Evolutionary conservation across 2,329 filamentous ascomycete genomes (phyloP).

Genomic region (Hymenoscyphus linearis): DNA sequence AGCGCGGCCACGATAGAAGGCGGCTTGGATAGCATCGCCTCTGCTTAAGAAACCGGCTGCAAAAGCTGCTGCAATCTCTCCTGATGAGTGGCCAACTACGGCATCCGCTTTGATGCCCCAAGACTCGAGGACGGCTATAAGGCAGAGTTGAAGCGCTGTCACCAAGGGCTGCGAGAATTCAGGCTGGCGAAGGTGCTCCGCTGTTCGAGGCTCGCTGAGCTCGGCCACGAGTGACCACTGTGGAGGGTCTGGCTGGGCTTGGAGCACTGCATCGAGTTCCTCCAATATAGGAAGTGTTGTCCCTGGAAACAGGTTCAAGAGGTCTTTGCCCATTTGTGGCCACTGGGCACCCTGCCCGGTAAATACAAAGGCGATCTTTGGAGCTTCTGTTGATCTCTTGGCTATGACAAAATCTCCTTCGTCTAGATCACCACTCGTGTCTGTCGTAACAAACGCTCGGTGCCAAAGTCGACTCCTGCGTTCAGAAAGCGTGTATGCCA

Average conservation of each 20-base stretch:
- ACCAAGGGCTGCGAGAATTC: slow-evolving; percentile 28
- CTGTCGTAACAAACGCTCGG: slow-evolving; percentile 9
- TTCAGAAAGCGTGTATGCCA: slow-evolving; percentile 25
- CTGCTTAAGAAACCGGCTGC: slow-evolving; percentile 32
- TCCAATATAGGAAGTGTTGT: background rate
- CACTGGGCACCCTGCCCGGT: slow-evolving; percentile 32
- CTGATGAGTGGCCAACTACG: slow-evolving; percentile 42
- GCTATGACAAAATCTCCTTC: background rate
- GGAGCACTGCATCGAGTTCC: slow-evolving; percentile 10
- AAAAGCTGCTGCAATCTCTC: slow-evolving; percentile 44
- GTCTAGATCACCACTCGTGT: no score
- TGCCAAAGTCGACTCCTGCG: slow-evolving; percentile 19
- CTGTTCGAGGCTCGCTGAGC: slow-evolving; percentile 4
- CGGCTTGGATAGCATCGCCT: slow-evolving; percentile 14
- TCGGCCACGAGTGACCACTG: slow-evolving; percentile 1
- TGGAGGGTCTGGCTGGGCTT: slow-evolving; percentile 3
- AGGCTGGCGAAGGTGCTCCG: background rate
- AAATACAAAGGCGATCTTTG: slow-evolving; percentile 23
- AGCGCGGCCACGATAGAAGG: slow-evolving; percentile 12
- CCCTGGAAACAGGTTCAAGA: slow-evolving; percentile 12
- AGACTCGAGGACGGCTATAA: slow-evolving; percentile 39
- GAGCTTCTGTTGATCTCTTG: background rate
- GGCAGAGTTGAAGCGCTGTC: slow-evolving; percentile 9
- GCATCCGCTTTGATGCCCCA: slow-evolving; percentile 37
- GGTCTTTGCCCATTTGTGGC: slow-evolving; percentile 23